These are phyloP conservation scores for Henckelia pumila DNA, from an alignment of 257 asterid genomes.

Conservation along the genomic window DNA sequence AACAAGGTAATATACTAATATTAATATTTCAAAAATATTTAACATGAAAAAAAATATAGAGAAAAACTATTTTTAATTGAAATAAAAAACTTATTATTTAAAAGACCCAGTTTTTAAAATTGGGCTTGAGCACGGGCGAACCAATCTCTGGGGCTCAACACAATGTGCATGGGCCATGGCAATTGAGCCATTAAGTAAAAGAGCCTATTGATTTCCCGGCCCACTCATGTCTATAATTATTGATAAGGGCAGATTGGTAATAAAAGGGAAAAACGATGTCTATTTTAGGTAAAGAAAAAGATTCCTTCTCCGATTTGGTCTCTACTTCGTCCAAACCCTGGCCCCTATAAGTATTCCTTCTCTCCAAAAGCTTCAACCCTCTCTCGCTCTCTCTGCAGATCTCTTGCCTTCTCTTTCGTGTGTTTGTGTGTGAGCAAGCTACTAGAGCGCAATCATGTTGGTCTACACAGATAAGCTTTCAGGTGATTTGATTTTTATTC, in stretches of 20 bases:
- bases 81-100: too few relatives aligned
- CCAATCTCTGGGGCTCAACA: too few relatives aligned
- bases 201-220: too few relatives aligned
- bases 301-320: neutral
- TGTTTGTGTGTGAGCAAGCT: neutral
- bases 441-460: slow-evolving; percentile 37
- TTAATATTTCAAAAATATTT: too few relatives aligned
- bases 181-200: too few relatives aligned
- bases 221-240: too few relatives aligned
- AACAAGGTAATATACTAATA: too few relatives aligned
- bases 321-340: slow-evolving; percentile 35
- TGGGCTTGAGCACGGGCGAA: too few relatives aligned
- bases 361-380: neutral
- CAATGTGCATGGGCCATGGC: too few relatives aligned
- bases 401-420: neutral
- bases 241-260: slow-evolving; percentile 20
- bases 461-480: slow-evolving; percentile 38
- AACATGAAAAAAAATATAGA: too few relatives aligned
- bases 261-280: slow-evolving; percentile 10
- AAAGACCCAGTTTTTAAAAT: too few relatives aligned
- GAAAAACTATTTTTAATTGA: too few relatives aligned
- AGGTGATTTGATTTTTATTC: slow-evolving; percentile 12
- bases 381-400: slow-evolving; percentile 28
- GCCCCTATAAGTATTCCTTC: slow-evolving; percentile 29
- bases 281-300: neutral